phyloP scores from a whole-genome alignment of 1,284 basidiomycete genomes.

The Afroboletus lepidellus region DNA sequence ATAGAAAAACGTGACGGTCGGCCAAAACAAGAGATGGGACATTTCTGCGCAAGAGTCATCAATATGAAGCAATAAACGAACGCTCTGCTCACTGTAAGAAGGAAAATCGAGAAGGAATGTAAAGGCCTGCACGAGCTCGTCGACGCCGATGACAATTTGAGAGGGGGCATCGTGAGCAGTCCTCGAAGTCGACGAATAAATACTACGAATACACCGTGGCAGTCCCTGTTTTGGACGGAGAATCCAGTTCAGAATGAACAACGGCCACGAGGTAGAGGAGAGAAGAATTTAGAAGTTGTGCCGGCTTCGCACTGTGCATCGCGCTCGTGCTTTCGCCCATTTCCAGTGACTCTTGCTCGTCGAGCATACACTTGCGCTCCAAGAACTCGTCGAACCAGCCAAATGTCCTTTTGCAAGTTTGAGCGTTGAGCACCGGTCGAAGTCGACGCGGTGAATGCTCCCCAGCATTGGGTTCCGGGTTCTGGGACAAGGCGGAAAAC shows the following conservation, averaged over 20 bases:
- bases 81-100: background rate
- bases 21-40: conserved; percentile 32
- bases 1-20: conserved; percentile 43
- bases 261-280: background rate
- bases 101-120: background rate
- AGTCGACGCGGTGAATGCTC: conserved; percentile 43
- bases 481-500: conserved; percentile 32
- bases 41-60: conserved; percentile 22
- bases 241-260: background rate
- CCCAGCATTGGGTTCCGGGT: conserved; percentile 28
- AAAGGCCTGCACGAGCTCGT: background rate
- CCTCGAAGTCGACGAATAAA: too few species aligned
- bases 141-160: background rate
- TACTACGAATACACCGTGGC: background rate
- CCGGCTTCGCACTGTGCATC: too few species aligned
- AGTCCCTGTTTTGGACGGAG: background rate
- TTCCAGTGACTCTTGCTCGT: background rate
- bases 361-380: conserved; percentile 11
- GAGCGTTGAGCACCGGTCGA: conserved; percentile 37
- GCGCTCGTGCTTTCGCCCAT: too few species aligned
- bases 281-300: background rate
- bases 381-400: conserved; percentile 34
- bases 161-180: background rate
- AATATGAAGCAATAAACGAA: background rate
- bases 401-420: conserved; percentile 9